Evolutionary conservation across 208 protist species (phyloP).

Genomic region (Wallacemonas sp.): DNA sequence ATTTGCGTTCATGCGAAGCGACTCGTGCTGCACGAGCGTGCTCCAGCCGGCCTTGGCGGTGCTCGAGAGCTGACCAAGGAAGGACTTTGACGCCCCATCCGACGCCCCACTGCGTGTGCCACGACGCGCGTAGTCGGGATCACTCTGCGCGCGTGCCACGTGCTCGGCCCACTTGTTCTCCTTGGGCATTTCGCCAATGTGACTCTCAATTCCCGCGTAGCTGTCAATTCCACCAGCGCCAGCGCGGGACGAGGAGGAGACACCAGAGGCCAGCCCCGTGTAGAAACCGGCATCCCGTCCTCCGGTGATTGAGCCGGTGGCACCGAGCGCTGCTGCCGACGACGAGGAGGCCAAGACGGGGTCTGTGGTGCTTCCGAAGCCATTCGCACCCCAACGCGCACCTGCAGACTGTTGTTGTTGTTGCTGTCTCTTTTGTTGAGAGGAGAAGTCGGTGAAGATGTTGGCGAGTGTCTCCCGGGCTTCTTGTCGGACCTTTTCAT

Average conservation of each 20-base stretch:
- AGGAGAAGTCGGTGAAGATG: slow-evolving; percentile 35
- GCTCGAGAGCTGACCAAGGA: slow-evolving; percentile 28
- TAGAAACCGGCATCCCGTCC: neutral
- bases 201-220: slow-evolving; percentile 8
- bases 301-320: neutral
- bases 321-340: neutral
- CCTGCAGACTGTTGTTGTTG: slow-evolving; percentile 16
- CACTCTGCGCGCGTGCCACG: slow-evolving; percentile 15
- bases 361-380: slow-evolving; percentile 5
- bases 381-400: neutral
- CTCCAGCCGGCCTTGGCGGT: slow-evolving; percentile 24
- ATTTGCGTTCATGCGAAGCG: slow-evolving; percentile 14
- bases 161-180: slow-evolving; percentile 51
- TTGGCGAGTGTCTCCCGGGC: slow-evolving; percentile 52
- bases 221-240: slow-evolving; percentile 8
- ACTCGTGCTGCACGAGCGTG: slow-evolving; percentile 26
- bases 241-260: neutral
- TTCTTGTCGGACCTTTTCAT: slow-evolving; percentile 62
- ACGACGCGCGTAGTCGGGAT: slow-evolving; percentile 24
- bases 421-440: slow-evolving; percentile 6
- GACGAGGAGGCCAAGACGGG: too few relatives aligned
- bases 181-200: slow-evolving; percentile 50
- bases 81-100: slow-evolving; percentile 8
- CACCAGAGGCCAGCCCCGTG: neutral
- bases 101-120: neutral